Conservation (phyloP, 768 basidiomycete genomes). For the Boletus barrowsii region DNA sequence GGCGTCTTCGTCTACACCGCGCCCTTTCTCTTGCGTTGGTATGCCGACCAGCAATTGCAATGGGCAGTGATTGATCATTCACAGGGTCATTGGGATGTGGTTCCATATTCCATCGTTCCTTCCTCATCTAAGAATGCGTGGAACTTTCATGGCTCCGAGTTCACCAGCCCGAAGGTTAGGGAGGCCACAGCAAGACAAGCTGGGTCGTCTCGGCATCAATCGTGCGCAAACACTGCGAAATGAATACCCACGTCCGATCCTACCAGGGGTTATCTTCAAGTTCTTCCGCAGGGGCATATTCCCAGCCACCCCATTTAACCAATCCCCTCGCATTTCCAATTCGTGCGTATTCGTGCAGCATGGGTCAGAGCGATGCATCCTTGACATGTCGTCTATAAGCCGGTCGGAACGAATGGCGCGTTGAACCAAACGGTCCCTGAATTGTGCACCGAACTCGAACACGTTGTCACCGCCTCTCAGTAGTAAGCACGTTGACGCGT, state of each 20-base stretch:
- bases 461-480: conserved; percentile 3
- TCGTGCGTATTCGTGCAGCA: not conserved
- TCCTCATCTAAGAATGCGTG: not conserved
- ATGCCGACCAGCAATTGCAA: not conserved
- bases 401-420: not conserved
- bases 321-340: not conserved
- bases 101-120: not conserved
- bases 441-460: not conserved
- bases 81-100: not conserved
- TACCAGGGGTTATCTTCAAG: not conserved
- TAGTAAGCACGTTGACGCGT: not conserved
- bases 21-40: not conserved
- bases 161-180: not conserved
- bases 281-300: not conserved
- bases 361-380: conserved; percentile 7
- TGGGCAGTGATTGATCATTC: not conserved
- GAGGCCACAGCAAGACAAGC: conserved; percentile 1
- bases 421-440: not conserved
- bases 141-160: not conserved
- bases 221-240: no score
- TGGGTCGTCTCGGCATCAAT: not conserved
- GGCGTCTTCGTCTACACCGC: not conserved
- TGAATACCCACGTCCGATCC: not conserved
- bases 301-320: not conserved
- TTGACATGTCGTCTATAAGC: not conserved